Conservation (phyloP, 331 rosid species). For the Phaseolus coccineus region DNA sequence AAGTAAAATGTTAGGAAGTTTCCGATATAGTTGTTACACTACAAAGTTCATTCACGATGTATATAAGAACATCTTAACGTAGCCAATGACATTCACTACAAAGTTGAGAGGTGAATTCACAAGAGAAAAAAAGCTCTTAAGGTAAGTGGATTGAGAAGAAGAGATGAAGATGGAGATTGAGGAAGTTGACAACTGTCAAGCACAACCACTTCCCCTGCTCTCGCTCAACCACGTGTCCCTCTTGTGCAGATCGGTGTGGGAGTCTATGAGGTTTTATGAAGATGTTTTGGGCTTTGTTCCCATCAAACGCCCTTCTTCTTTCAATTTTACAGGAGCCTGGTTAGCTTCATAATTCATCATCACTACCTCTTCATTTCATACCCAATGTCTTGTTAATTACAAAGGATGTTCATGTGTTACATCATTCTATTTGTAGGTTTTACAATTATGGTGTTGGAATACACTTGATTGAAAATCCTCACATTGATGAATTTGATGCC, state of each 20-base stretch:
- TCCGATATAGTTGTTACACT: neutral
- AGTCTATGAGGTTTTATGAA: constrained; percentile 74
- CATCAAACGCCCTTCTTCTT: constrained; percentile 89
- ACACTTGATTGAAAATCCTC: constrained; percentile 82
- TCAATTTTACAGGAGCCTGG: constrained; percentile 93
- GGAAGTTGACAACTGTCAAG: constrained; percentile 64
- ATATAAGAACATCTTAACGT: constrained; percentile 49
- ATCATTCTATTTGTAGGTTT: constrained; percentile 57
- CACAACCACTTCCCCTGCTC: constrained; percentile 75
- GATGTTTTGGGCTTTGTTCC: constrained; percentile 82
- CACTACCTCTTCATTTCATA: neutral
- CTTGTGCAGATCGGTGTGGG: constrained; percentile 77
- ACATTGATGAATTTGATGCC: constrained; percentile 54
- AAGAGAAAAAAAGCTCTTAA: constrained; percentile 21
- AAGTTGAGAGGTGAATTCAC: constrained; percentile 1
- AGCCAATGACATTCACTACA: constrained; percentile 43
- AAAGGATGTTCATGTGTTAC: constrained; percentile 1
- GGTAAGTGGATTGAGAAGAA: neutral
- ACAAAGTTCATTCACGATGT: constrained; percentile 5
- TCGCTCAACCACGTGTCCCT: constrained; percentile 84
- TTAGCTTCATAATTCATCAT: constrained; percentile 4
- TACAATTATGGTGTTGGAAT: constrained; percentile 88
- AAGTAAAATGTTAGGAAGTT: neutral
- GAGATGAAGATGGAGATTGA: constrained; percentile 66
- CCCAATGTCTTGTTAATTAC: neutral